Conservation (phyloP, 202 grass and related monocot genomes). For the Zoysia matrella region DNA sequence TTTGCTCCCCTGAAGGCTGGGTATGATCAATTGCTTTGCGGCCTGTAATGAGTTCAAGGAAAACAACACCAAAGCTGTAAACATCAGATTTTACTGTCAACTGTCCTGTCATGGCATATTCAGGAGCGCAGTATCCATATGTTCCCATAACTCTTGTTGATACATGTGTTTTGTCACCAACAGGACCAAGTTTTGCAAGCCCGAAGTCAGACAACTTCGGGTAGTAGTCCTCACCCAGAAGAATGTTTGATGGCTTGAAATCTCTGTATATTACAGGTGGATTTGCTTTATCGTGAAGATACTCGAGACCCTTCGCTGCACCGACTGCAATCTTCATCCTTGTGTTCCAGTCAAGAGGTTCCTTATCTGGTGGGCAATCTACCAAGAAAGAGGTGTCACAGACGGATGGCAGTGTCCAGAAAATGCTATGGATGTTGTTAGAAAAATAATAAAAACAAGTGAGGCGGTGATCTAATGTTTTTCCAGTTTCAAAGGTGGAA, state of each 20-base stretch:
- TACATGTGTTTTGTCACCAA: constrained; percentile 96
- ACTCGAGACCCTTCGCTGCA: constrained; percentile 92
- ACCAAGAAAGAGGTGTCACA: constrained; percentile 25
- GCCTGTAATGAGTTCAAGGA: constrained; percentile 97
- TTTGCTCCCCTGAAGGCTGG: constrained; percentile 69
- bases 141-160: constrained; percentile 99
- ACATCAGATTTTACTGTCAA: constrained; percentile 96
- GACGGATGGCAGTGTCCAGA: constrained; percentile 10
- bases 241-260: constrained; percentile 77
- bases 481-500: constrained; percentile 8
- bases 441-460: constrained; percentile 10
- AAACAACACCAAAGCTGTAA: constrained; percentile 99
- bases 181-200: constrained; percentile 96
- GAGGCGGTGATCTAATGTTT: constrained; percentile 1
- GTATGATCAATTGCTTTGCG: constrained; percentile 89
- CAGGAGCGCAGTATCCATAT: constrained; percentile 97
- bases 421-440: neutral
- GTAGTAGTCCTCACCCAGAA: constrained; percentile 80
- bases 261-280: constrained; percentile 68
- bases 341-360: constrained; percentile 89
- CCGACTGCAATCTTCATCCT: constrained; percentile 95
- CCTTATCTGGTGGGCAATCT: constrained; percentile 73
- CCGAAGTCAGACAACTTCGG: constrained; percentile 98
- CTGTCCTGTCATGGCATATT: constrained; percentile 99
- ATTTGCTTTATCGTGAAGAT: constrained; percentile 93